phyloP scores from a whole-genome alignment of 2,329 filamentous ascomycete species.

The Paecilomyces sp. region DNA sequence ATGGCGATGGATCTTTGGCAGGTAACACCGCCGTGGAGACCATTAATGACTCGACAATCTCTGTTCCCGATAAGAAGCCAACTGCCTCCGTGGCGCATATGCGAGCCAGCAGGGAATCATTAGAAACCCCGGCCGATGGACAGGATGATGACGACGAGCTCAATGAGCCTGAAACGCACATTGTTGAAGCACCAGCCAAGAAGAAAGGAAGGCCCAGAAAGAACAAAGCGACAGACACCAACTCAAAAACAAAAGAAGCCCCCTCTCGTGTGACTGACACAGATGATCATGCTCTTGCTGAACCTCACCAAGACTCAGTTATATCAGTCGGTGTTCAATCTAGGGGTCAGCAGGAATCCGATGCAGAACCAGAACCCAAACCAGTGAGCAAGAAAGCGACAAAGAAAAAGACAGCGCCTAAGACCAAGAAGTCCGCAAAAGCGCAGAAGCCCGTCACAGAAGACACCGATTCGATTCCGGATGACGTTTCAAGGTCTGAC shows the following conservation, averaged over 20 bases:
- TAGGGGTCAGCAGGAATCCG: conserved; percentile 23
- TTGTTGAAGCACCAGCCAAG: conserved; percentile 9
- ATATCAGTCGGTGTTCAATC: conserved; percentile 22
- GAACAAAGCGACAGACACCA: conserved; percentile 17
- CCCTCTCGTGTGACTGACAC: neutral
- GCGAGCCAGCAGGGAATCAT: conserved; percentile 5
- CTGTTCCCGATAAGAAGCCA: conserved; percentile 22
- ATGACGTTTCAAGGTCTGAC: neutral
- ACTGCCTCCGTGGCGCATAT: conserved; percentile 10
- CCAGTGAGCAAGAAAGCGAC: conserved; percentile 16
- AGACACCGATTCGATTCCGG: neutral
- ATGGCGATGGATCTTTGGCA: conserved; percentile 45
- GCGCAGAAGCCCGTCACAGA: conserved; percentile 2
- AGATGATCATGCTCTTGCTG: conserved; percentile 2
- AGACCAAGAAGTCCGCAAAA: conserved; percentile 26
- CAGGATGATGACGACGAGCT: conserved; percentile 5
- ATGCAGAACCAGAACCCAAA: conserved; percentile 14
- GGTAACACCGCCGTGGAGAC: neutral
- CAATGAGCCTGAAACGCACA: conserved; percentile 8
- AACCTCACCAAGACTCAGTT: conserved; percentile 19
- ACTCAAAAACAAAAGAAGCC: conserved; percentile 13
- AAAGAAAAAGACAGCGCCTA: conserved; percentile 19
- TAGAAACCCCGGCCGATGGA: conserved; percentile 5
- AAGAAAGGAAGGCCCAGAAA: conserved; percentile 12
- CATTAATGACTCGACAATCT: conserved; percentile 15